phyloP scores from a whole-genome alignment of 140 eudicot species.

The Ambrosia hybrid region DNA sequence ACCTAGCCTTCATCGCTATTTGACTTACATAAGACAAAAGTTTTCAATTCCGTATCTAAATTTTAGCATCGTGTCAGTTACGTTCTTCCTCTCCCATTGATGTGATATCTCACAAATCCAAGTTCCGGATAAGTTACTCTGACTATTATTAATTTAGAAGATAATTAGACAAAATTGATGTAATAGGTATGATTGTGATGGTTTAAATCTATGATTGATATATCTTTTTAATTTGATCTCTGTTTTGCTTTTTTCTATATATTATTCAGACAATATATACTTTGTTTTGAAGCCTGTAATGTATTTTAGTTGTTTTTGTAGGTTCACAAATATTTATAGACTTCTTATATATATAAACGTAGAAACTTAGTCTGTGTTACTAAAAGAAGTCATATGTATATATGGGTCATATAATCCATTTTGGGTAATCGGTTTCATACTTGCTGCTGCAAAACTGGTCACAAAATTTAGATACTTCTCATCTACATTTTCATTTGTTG shows the following conservation, averaged over 20 bases:
- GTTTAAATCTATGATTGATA: neutral
- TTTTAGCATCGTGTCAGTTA: neutral
- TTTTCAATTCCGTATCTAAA: neutral
- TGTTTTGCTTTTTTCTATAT: neutral
- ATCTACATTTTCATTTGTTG: neutral
- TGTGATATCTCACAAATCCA: neutral
- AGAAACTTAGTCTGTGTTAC: neutral
- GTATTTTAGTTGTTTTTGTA: neutral
- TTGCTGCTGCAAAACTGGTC: neutral
- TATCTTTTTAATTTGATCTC: too few species aligned
- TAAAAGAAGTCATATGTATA: slow-evolving; percentile 5
- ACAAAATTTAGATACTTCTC: neutral
- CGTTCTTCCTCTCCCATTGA: neutral
- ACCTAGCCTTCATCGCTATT: neutral
- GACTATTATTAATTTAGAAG: neutral
- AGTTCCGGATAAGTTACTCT: slow-evolving; percentile 3
- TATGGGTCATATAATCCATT: neutral
- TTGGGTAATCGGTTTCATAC: neutral
- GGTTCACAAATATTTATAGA: neutral
- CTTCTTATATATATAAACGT: neutral
- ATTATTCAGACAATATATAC: neutral
- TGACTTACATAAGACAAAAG: slow-evolving; percentile 12
- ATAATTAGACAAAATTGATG: slow-evolving; percentile 12
- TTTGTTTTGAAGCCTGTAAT: neutral
- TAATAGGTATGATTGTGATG: neutral